Evolutionary conservation across 805 yeast species (phyloP).

Genomic region (Groenewaldozyma salmanticensis): DNA sequence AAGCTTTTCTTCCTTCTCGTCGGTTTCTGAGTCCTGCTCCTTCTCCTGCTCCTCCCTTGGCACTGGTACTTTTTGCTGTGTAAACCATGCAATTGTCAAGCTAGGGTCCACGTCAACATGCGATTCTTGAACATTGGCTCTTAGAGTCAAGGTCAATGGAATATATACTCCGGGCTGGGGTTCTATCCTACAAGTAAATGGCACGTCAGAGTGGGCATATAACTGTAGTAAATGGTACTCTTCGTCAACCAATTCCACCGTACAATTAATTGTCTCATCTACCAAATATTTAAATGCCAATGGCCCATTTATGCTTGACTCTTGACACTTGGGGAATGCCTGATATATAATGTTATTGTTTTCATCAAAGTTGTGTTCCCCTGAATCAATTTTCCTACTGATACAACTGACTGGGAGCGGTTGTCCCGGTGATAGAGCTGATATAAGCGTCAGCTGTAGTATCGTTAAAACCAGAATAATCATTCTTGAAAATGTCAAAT

Average conservation of each 20-base stretch:
- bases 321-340: constrained; percentile 53
- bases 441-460: neutral
- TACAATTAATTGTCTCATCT: constrained; percentile 45
- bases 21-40: neutral
- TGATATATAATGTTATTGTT: constrained; percentile 44
- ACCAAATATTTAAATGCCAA: constrained; percentile 44
- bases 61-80: too few species aligned
- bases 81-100: constrained; percentile 6
- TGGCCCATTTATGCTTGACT: constrained; percentile 54
- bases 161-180: constrained; percentile 36
- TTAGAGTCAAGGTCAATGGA: constrained; percentile 11
- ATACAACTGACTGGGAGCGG: constrained; percentile 49
- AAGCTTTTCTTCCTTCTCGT: neutral
- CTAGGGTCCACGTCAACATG: constrained; percentile 12
- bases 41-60: too few species aligned
- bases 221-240: constrained; percentile 63
- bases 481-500: too few species aligned
- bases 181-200: constrained; percentile 60
- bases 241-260: constrained; percentile 53
- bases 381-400: constrained; percentile 58
- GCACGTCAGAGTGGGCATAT: constrained; percentile 69
- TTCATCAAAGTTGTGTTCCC: constrained; percentile 66
- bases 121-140: constrained; percentile 11
- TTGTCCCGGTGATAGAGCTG: constrained; percentile 1
- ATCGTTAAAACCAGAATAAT: neutral